Percentiles rank a stretch among this genome's conserved stretches.
These are phyloP conservation scores for Leptosphaerulina australis DNA, from an alignment of 2,329 filamentous ascomycete genomes.

Conservation along the genomic window DNA sequence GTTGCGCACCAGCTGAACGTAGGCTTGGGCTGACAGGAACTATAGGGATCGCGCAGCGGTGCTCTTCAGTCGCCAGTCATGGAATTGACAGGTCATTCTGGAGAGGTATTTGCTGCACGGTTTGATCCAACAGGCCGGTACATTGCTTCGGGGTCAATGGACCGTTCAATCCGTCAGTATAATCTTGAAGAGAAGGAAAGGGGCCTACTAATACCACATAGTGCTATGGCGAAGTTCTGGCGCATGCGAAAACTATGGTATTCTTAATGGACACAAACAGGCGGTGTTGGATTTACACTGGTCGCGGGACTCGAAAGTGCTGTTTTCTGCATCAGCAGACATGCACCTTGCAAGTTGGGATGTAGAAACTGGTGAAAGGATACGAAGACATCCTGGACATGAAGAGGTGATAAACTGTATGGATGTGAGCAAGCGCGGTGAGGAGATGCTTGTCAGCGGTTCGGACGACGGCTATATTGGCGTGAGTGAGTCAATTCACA, in stretches of 20 bases:
- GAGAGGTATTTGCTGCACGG: slow-evolving; percentile 87
- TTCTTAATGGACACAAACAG: slow-evolving; percentile 86
- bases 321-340: slow-evolving; percentile 94
- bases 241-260: slow-evolving; percentile 91
- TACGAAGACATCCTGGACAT: slow-evolving; percentile 89
- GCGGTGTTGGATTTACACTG: slow-evolving; percentile 92
- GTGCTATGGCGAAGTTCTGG: slow-evolving; percentile 95
- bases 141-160: slow-evolving; percentile 95
- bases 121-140: slow-evolving; percentile 88
- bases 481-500: slow-evolving; percentile 34
- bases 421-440: slow-evolving; percentile 85
- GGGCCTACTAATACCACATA: slow-evolving; percentile 48
- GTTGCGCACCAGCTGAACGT: slow-evolving; percentile 23
- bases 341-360: slow-evolving; percentile 96
- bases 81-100: slow-evolving; percentile 79
- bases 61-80: slow-evolving; percentile 88
- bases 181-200: slow-evolving; percentile 10
- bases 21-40: slow-evolving; percentile 39
- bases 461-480: slow-evolving; percentile 94
- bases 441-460: slow-evolving; percentile 87
- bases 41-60: slow-evolving; percentile 77
- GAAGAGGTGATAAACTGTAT: slow-evolving; percentile 95
- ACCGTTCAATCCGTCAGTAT: slow-evolving; percentile 79
- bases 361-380: slow-evolving; percentile 85
- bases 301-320: slow-evolving; percentile 89